Percentiles rank a stretch among this genome's conserved stretches.
These are phyloP conservation scores for Colletotrichum spinosum DNA, from an alignment of 2,329 filamentous ascomycete species.

Conservation along the genomic window DNA sequence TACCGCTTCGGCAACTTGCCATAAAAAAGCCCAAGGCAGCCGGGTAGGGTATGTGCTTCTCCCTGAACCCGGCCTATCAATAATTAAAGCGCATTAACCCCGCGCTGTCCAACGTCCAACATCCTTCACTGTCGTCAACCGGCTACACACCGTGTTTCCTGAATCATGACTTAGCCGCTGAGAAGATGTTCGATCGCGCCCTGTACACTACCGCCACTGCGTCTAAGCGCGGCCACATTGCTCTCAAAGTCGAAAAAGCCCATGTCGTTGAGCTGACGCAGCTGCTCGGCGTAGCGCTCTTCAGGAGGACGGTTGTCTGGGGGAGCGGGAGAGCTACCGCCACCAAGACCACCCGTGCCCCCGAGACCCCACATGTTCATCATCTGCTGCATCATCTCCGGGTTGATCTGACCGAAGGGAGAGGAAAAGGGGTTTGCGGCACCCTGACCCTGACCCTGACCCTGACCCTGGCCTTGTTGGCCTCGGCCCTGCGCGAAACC, in stretches of 20 bases:
- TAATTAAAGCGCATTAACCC: constrained; percentile 21
- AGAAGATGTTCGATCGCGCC: constrained; percentile 86
- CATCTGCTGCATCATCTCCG: constrained; percentile 67
- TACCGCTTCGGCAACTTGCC: constrained; percentile 20
- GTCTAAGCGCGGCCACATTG: constrained; percentile 87
- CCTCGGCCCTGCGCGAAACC: constrained; percentile 47
- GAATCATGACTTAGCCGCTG: constrained; percentile 41
- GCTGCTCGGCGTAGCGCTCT: constrained; percentile 90
- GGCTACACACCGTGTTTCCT: neutral
- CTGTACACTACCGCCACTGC: constrained; percentile 93
- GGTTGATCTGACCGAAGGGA: constrained; percentile 57
- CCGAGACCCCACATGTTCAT: constrained; percentile 60
- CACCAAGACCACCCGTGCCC: constrained; percentile 47
- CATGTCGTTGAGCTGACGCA: constrained; percentile 97
- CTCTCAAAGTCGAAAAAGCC: constrained; percentile 97
- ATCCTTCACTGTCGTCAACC: neutral
- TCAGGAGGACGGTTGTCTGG: constrained; percentile 90
- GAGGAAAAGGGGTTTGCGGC: constrained; percentile 55
- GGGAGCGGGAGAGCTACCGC: constrained; percentile 62
- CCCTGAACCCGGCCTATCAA: constrained; percentile 13
- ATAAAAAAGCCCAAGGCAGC: constrained; percentile 29
- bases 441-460: constrained; percentile 43
- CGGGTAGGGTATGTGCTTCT: constrained; percentile 34
- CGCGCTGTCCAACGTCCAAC: constrained; percentile 3
- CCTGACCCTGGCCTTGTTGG: constrained; percentile 41